Percentiles rank a stretch among this genome's conserved stretches.
These are phyloP conservation scores for Pseudogymnoascus sp. DNA, from an alignment of 2,329 filamentous ascomycete genomes.

Conservation along the genomic window DNA sequence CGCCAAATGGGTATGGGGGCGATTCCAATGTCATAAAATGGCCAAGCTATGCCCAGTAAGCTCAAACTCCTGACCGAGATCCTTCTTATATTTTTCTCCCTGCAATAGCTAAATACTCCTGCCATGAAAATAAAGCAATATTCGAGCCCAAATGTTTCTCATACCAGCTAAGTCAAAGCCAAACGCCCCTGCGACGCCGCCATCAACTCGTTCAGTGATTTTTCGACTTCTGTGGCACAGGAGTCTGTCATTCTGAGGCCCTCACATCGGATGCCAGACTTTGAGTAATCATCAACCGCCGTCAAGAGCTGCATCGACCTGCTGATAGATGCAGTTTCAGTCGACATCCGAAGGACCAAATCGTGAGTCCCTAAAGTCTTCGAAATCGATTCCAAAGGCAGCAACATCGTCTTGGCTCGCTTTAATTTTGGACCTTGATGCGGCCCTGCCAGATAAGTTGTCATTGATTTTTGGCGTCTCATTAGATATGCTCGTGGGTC, in stretches of 20 bases:
- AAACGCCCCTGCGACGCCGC: background rate
- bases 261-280: constrained; percentile 13
- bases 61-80: background rate
- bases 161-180: background rate
- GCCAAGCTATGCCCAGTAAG: background rate
- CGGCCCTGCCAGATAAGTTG: constrained; percentile 10
- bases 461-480: constrained; percentile 22
- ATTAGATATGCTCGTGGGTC: constrained; percentile 29
- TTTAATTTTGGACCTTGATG: constrained; percentile 17
- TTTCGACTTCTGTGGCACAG: background rate
- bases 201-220: background rate
- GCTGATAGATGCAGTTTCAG: constrained; percentile 13
- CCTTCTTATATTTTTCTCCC: background rate
- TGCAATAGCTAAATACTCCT: background rate
- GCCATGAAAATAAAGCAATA: background rate
- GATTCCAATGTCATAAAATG: background rate
- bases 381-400: constrained; percentile 26
- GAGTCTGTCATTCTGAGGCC: constrained; percentile 17
- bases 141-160: background rate
- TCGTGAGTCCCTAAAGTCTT: constrained; percentile 18
- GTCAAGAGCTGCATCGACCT: constrained; percentile 9
- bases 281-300: constrained; percentile 20
- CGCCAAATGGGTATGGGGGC: background rate
- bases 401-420: constrained; percentile 22
- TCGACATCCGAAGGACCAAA: constrained; percentile 16